A percentile compares a stretch with the other conserved stretches of the same genome.
Evolutionary conservation across 306 rosid species (phyloP).

Genomic region (Glycyrrhiza uralensis): DNA sequence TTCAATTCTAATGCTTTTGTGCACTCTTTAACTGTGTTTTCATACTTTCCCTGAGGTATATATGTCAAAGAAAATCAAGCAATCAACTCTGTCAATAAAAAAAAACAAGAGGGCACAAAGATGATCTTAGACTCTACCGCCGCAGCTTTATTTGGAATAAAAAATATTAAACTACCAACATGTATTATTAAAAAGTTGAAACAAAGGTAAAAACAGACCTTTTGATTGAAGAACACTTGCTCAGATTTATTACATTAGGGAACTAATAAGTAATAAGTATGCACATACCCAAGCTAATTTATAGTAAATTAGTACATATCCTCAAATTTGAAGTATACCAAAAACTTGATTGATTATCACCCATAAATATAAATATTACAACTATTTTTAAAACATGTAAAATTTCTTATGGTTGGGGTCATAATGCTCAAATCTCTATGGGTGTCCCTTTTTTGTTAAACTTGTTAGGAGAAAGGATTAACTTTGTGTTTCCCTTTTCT

Average conservation of each 20-base stretch:
- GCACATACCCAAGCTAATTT: neutral
- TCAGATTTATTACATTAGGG: neutral
- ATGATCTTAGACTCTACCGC: neutral
- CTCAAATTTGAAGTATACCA: neutral
- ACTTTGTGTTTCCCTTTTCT: neutral
- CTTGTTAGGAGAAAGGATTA: neutral
- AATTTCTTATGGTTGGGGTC: neutral
- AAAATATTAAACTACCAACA: neutral
- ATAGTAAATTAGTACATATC: neutral
- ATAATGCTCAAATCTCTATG: neutral
- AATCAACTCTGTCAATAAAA: neutral
- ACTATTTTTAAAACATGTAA: neutral
- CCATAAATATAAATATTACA: neutral
- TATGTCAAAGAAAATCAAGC: conserved; percentile 1
- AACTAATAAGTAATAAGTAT: no score
- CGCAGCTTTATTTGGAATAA: neutral
- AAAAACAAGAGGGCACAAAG: neutral
- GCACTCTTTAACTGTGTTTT: conserved; percentile 73
- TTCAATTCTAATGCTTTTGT: conserved; percentile 87
- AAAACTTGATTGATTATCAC: neutral
- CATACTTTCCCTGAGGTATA: conserved; percentile 67
- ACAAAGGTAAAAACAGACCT: neutral
- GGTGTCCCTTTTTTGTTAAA: neutral
- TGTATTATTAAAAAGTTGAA: neutral
- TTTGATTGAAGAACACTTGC: neutral